These are phyloP conservation scores for Suillus subalutaceus DNA, from an alignment of 768 basidiomycete species.

Conservation along the genomic window DNA sequence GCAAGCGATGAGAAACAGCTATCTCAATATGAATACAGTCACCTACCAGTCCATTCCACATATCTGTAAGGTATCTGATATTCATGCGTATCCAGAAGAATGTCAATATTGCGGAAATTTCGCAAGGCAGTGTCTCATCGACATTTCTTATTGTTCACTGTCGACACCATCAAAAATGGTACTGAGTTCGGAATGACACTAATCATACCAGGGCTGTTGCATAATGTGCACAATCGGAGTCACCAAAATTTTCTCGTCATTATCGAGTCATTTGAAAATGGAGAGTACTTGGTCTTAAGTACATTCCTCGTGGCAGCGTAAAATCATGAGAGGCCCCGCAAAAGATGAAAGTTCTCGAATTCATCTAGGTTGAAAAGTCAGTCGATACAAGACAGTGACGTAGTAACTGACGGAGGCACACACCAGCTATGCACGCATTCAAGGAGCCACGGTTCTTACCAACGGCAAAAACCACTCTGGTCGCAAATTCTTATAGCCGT, in stretches of 20 bases:
- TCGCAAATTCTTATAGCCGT: constrained; percentile 28
- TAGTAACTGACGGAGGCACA: neutral
- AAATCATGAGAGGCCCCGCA: neutral
- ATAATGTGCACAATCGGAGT: neutral
- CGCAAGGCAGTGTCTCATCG: neutral
- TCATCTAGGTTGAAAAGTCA: neutral
- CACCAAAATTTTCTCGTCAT: neutral
- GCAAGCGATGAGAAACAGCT: neutral
- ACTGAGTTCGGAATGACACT: neutral
- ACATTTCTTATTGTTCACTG: neutral
- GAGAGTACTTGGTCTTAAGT: neutral
- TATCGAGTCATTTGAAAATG: neutral
- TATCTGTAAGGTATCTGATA: neutral
- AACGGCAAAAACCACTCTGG: constrained; percentile 26
- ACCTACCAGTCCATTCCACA: neutral
- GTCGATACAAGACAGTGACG: neutral
- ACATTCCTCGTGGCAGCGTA: neutral
- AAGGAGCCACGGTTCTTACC: neutral
- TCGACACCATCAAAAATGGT: neutral
- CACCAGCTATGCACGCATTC: neutral
- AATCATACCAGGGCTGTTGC: neutral
- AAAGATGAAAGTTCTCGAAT: neutral
- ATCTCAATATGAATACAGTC: neutral
- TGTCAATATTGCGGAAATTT: neutral
- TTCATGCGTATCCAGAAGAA: neutral